Base-by-base conservation (phyloP, 176 grass and related monocot species). In the Ensete ventricosum region DNA sequence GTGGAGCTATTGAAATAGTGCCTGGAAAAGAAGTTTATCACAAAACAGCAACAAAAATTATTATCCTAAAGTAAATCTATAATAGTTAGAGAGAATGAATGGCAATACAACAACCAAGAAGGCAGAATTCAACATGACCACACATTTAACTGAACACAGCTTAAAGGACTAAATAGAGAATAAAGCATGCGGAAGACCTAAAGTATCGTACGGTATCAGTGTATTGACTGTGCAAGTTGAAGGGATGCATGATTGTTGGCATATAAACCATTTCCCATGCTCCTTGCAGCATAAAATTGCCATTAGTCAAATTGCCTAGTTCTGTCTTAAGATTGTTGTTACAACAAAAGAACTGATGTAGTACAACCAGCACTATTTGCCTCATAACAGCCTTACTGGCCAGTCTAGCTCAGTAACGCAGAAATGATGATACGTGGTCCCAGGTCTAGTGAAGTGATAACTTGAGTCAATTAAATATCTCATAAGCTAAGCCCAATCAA, bases 1-100 rank as follows among this genome's bases (percentile, higher is more conserved):
- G 50, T 55, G 14, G 21, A 23, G 51, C 70, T 16, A 53, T 53
- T 16, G 12, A 54, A n/a, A 26, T 63, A 43, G 9, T 65, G 49
- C 75, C 75, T 77, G 60, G 58, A 52, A 65, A 64, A 64, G 14
- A 64, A 53, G 21, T 25, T 52, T 51, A 77, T 64, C 58, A 77
- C 11, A 77, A 52, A 64, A 26, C 2, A 14, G 3, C 11, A 77
- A 65, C 23, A 23, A 59, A 13, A 55, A 57, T 29, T 13, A 74
- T 14, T 26, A 65, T 60, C 19, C n/a, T 26, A 26, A 65, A 26
- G 63, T 70, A 69, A 69, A 9, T 69, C 10, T 50, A 17, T 50
- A 52, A 70, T 70, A 51, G 67, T 52, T 51, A 48, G 43, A 70
- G 14, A 69, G 49, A 69, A 49, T 50, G 67, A 9, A 69, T 69